These are phyloP conservation scores for Pugionium dolabratum DNA, from an alignment of 345 rosid species.

Conservation along the genomic window DNA sequence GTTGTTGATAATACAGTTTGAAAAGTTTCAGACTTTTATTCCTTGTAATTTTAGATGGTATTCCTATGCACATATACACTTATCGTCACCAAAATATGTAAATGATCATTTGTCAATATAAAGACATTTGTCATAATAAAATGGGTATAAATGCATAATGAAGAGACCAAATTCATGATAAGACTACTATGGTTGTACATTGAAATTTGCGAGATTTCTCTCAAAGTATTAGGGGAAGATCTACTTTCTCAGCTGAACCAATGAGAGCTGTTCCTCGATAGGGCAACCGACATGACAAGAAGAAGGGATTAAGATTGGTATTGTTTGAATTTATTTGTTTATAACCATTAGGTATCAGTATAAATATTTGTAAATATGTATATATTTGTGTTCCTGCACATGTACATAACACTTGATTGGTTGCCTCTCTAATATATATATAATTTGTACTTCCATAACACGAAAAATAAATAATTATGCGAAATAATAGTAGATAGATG, in stretches of 20 bases:
- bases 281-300: conserved; percentile 67
- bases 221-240: conserved; percentile 9
- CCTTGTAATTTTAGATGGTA: not conserved
- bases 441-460: conserved; percentile 8
- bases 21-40: not conserved
- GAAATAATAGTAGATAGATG: conserved; percentile 28
- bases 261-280: conserved; percentile 53
- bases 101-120: not conserved
- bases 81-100: conserved; percentile 16
- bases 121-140: no score
- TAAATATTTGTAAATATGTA: not conserved
- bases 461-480: not conserved
- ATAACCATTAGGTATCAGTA: conserved; percentile 1
- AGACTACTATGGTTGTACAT: not conserved
- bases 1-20: conserved; percentile 14
- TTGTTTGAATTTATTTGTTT: not conserved
- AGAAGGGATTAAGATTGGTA: conserved; percentile 57
- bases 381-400: conserved; percentile 10
- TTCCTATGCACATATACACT: not conserved
- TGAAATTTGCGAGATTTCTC: conserved; percentile 2
- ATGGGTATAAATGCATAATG: not conserved
- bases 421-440: conserved; percentile 3
- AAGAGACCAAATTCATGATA: conserved; percentile 19
- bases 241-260: conserved; percentile 44
- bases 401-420: conserved; percentile 27